Evolutionary conservation across 768 basidiomycete genomes (phyloP), one percentile per base, ranked within the genome.

Genomic region (Leccinellum luteum): DNA sequence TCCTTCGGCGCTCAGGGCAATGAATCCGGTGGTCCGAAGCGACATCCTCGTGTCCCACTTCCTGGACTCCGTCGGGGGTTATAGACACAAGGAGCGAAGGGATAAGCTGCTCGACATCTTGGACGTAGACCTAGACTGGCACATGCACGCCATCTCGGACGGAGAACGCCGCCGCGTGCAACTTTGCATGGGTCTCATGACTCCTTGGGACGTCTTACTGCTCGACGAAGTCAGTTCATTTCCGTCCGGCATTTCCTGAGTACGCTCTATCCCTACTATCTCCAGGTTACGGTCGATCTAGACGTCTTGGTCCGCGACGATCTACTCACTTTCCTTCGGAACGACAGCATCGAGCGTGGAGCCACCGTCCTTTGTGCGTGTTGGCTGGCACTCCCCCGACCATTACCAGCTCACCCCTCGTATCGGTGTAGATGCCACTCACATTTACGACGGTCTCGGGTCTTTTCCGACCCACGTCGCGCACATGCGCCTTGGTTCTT

Each of bases 31-130:
- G 56, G 95, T 98, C 13, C 83, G 95, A 31, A 79, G 90, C 9
- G 97, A 98, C 72, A 95, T 98, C 60, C 78, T 86, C 31, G 97
- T 99, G 3, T 86, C 90, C n/a, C 79, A 85, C 49, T 99, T 99
- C 73, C 78, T 99, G n/a, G 92, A 99, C 71, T 95, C 93, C 17
- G 92, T 99, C 5, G 97, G 97, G 14, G 97, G 97, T 0, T 98
- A 97, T 70, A 81, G 94, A 53, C 83, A 98, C 75, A 96, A 96
- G 71, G 88, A 86, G 64, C 81, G 94, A 30, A 80, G 96, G 43
- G 92, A 99, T 70, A 74, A 67, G 7, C 80, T 99, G 4, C 85
- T 99, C 54, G 88, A 94, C 72, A 90, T 99, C 58, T 77, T 98
- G 44, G 95, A 98, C 69, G 84, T 99, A 57, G 97, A 99, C 74